phyloP scores from a whole-genome alignment of 129 eudicot species.

The Heracleum sosnowskyi region DNA sequence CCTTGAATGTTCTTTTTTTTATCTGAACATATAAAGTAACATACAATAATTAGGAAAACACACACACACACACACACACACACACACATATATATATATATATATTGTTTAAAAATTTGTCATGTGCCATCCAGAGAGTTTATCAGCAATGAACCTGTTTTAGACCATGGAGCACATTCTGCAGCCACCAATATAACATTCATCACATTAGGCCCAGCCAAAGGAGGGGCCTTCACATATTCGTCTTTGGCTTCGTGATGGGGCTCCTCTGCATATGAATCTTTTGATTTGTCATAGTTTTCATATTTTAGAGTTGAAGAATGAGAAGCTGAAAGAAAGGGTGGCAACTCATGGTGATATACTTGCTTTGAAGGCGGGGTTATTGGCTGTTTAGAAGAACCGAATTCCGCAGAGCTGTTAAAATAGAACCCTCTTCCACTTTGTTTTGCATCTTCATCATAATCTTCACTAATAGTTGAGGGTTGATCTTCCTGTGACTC shows the following conservation, averaged over 20 bases:
- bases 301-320: slow-evolving; percentile 22
- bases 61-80: too few species aligned
- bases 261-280: slow-evolving; percentile 17
- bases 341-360: slow-evolving; percentile 15
- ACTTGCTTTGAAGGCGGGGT: slow-evolving; percentile 15
- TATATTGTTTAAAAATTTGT: neutral
- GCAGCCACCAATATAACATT: slow-evolving; percentile 84
- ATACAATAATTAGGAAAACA: neutral
- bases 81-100: too few species aligned
- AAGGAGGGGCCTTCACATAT: slow-evolving; percentile 60
- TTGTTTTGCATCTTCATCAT: slow-evolving; percentile 23
- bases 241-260: slow-evolving; percentile 26
- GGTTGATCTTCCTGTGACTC: slow-evolving; percentile 5
- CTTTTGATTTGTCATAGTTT: slow-evolving; percentile 18
- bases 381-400: slow-evolving; percentile 16
- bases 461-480: slow-evolving; percentile 8
- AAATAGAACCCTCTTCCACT: slow-evolving; percentile 21
- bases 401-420: slow-evolving; percentile 20
- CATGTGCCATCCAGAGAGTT: neutral
- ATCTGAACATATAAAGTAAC: neutral
- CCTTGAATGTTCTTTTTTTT: neutral
- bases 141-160: slow-evolving; percentile 52
- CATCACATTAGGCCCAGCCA: slow-evolving; percentile 86
- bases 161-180: slow-evolving; percentile 92
- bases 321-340: slow-evolving; percentile 20